Evolutionary conservation across 352 stramenopile species (phyloP).

Genomic region (Globisporangium okanoganense): DNA sequence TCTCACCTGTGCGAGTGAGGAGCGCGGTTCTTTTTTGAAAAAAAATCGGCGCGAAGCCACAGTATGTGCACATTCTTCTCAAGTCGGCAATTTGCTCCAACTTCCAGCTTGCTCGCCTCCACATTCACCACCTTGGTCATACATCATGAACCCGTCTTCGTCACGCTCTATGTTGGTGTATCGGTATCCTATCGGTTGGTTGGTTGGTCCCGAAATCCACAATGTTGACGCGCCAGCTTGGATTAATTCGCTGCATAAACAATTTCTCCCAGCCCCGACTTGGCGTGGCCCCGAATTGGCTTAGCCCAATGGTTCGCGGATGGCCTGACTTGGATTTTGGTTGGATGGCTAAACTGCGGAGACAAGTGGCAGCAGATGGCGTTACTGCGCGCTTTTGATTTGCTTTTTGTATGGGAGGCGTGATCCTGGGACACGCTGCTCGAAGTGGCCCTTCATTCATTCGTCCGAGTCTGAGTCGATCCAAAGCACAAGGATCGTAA

Average conservation of each 20-base stretch:
- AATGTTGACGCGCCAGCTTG: constrained; percentile 9
- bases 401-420: not conserved
- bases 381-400: constrained; percentile 7
- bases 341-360: constrained; percentile 3
- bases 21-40: not conserved
- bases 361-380: constrained; percentile 10
- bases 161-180: not conserved
- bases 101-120: too few species aligned
- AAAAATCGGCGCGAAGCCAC: not conserved
- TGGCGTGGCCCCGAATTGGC: too few species aligned
- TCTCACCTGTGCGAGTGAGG: not conserved
- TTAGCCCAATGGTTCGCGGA: too few species aligned
- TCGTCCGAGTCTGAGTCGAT: not conserved
- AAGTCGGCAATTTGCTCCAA: too few species aligned
- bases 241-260: constrained; percentile 15
- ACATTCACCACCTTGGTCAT: not conserved
- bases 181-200: not conserved
- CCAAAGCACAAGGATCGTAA: not conserved
- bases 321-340: too few species aligned
- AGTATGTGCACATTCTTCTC: not conserved
- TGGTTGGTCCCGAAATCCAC: not conserved
- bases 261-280: too few species aligned
- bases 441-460: not conserved
- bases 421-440: constrained; percentile 3
- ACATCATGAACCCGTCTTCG: not conserved